Percentiles rank a stretch among this genome's conserved stretches.
phyloP scores from a whole-genome alignment of 179 eudicot genomes.

The Vitellaria paradoxa region DNA sequence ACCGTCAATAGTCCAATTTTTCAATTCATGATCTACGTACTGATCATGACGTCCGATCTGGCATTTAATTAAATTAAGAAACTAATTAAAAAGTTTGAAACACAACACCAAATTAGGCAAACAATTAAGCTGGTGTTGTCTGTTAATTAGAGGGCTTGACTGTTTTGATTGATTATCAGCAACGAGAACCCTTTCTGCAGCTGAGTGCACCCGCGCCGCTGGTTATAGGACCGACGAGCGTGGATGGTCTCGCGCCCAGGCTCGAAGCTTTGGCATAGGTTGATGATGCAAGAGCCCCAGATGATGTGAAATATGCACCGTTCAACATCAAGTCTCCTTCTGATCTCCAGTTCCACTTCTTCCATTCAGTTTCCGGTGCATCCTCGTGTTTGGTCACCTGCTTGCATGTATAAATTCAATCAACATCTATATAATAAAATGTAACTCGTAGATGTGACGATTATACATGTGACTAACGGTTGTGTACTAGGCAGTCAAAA shows the following conservation, averaged over 20 bases:
- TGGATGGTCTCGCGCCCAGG: constrained; percentile 60
- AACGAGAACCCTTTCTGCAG: constrained; percentile 55
- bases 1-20: no score
- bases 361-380: constrained; percentile 50
- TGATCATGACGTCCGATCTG: no score
- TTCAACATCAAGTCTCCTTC: constrained; percentile 54
- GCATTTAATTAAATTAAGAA: no score
- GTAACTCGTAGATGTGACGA: no score
- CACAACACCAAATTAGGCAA: no score
- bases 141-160: no score
- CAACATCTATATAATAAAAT: no score
- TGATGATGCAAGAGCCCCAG: constrained; percentile 57
- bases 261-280: constrained; percentile 74
- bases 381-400: constrained; percentile 60
- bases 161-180: constrained; percentile 26
- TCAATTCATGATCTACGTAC: no score
- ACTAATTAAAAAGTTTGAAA: no score
- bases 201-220: constrained; percentile 48
- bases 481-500: no score
- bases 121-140: no score
- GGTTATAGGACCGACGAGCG: constrained; percentile 51
- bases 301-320: constrained; percentile 53
- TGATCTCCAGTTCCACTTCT: constrained; percentile 63
- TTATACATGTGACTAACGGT: no score
- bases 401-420: not conserved